Evolutionary conservation across 805 yeast genomes (phyloP), one percentile per base, ranked within the genome.

Genomic region (Metschnikowia drakensbergensis): DNA sequence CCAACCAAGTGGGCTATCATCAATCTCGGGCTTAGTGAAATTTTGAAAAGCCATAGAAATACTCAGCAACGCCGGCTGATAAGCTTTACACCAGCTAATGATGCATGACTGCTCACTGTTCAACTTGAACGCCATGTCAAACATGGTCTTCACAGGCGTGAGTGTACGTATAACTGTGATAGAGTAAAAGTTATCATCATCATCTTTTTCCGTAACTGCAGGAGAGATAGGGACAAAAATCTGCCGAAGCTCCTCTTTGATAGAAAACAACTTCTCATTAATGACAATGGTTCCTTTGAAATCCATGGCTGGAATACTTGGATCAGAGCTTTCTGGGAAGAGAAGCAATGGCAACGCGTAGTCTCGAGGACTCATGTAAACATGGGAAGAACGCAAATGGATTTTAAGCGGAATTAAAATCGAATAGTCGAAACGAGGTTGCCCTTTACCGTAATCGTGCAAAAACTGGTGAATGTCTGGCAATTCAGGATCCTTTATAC

Each of bases 71-170:
- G 83, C 84, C 0, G 88, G 81, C 53, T 75, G 84, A 40, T 81
- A 68, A 0, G 87, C 73, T 49, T 82, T 79, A 42, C 86, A 79
- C 88, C 88, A 84, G 11, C 83, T 75, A 3, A 84, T 66, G 39
- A 74, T 66, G 13, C 84, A 76, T 3, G 84, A 75, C 17, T 69
- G 59, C 1, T 65, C 61, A 0, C 86, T 75, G 26, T 62, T 62
- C 9, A 82, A 72, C 6, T 64, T 53, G 25, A 81, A 74, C 10
- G 69, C 63, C 49, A 82, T 55, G 54, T 82, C 80, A 29, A 79
- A 65, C 62, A 73, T 75, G 34, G 79, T 68, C 53, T 84, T 84
- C 22, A 84, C 75, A 0, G 85, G 81, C 3, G 85, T 81, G 61
- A 84, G 68, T 0, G 89, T 83, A 55, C 89, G 73, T 0, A 83